phyloP scores from a whole-genome alignment of 768 basidiomycete genomes.

The Infundibulicybe gibba region DNA sequence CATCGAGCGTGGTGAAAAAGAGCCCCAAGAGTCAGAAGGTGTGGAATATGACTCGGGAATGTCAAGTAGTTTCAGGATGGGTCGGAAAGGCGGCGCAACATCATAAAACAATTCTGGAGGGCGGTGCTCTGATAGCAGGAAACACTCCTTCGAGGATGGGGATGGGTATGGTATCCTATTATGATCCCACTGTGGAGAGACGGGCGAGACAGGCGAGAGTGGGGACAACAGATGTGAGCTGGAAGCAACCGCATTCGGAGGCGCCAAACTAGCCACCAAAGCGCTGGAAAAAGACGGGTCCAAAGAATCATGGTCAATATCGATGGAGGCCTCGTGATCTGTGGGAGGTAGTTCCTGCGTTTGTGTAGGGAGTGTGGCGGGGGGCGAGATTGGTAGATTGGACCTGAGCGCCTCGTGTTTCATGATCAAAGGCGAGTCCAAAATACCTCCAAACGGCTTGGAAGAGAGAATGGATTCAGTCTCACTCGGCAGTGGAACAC shows the following conservation, averaged over 20 bases:
- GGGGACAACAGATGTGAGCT: not conserved
- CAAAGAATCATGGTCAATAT: slow-evolving; percentile 3
- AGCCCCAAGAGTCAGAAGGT: not conserved
- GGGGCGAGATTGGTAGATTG: slow-evolving; percentile 27
- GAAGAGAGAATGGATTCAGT: no score
- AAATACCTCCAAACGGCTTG: no score
- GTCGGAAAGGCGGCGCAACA: no score
- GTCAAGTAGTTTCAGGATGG: not conserved
- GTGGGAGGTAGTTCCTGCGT: slow-evolving; percentile 32
- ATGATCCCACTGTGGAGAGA: slow-evolving; percentile 3
- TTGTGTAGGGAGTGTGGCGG: slow-evolving; percentile 34
- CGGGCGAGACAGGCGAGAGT: not conserved
- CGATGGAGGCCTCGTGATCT: slow-evolving; percentile 18
- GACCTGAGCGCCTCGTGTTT: no score
- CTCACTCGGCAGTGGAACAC: no score
- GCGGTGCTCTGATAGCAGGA: not conserved
- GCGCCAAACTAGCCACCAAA: not conserved
- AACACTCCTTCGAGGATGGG: not conserved
- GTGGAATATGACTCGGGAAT: not conserved
- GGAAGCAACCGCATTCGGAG: not conserved
- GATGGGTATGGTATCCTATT: not conserved
- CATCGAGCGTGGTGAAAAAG: not conserved
- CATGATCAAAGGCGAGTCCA: no score
- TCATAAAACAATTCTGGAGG: no score
- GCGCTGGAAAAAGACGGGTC: not conserved